Evolutionary conservation across 129 eudicot species (phyloP).

Genomic region (Escallonia rubra): DNA sequence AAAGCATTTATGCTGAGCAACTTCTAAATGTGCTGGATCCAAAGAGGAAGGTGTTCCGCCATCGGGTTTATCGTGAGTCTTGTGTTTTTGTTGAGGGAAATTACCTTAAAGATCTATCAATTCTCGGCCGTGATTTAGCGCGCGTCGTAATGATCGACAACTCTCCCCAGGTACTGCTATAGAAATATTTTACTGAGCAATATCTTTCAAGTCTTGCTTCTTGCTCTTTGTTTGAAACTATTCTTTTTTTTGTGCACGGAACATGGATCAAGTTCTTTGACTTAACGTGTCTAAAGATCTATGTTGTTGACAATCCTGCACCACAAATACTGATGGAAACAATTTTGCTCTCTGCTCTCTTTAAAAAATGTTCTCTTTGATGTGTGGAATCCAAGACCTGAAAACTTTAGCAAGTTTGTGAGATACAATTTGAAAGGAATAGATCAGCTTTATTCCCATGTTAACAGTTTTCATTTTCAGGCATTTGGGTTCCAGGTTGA

Average conservation of each 20-base stretch:
- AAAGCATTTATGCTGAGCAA: slow-evolving; percentile 95
- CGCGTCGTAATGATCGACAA: slow-evolving; percentile 86
- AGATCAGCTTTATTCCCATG: not conserved
- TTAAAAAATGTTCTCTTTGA: too few species aligned
- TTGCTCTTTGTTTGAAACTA: too few species aligned
- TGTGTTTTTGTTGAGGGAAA: slow-evolving; percentile 86
- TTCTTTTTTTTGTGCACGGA: too few species aligned
- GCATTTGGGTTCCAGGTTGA: slow-evolving; percentile 99
- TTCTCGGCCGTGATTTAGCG: slow-evolving; percentile 97
- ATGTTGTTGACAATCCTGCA: too few species aligned
- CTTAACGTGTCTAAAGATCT: too few species aligned
- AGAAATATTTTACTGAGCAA: not conserved
- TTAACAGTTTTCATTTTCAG: slow-evolving; percentile 28
- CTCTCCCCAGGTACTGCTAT: slow-evolving; percentile 85
- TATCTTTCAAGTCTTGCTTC: not conserved
- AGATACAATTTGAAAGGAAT: not conserved
- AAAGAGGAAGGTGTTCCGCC: slow-evolving; percentile 86
- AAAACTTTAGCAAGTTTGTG: too few species aligned
- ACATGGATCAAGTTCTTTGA: too few species aligned
- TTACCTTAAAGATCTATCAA: slow-evolving; percentile 87
- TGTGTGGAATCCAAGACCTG: too few species aligned
- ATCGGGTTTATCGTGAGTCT: slow-evolving; percentile 94
- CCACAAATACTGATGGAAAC: too few species aligned
- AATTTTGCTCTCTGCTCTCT: too few species aligned
- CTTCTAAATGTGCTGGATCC: slow-evolving; percentile 91